These are phyloP conservation scores for Ananas comosus DNA, from an alignment of 176 grass and related monocot species.

Conservation along the genomic window DNA sequence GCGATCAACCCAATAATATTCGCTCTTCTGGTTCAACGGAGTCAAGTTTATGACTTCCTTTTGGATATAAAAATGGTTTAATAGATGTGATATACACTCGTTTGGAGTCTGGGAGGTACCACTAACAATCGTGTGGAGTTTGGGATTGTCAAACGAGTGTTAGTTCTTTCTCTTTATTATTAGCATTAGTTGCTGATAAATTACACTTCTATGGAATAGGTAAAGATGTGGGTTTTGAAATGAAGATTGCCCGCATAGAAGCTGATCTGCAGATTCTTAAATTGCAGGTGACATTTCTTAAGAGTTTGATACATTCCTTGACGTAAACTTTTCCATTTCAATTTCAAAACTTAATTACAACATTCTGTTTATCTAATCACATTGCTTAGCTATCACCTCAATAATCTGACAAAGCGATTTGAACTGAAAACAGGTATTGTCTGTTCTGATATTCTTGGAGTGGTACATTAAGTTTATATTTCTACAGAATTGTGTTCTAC, in stretches of 20 bases:
- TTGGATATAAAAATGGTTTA: too few species aligned
- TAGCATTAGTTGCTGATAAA: background rate
- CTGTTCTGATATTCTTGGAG: too few species aligned
- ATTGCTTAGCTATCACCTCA: background rate
- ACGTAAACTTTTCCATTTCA: background rate
- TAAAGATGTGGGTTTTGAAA: conserved; percentile 57
- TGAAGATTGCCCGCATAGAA: conserved; percentile 57
- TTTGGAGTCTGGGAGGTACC: too few species aligned
- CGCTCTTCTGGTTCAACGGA: too few species aligned
- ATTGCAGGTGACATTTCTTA: conserved; percentile 54
- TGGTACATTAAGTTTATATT: too few species aligned
- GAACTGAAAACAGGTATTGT: too few species aligned
- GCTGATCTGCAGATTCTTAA: conserved; percentile 90
- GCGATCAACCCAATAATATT: too few species aligned
- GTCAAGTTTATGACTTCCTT: background rate
- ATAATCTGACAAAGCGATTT: too few species aligned
- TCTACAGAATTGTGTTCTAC: too few species aligned
- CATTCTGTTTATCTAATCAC: background rate
- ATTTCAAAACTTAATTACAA: background rate
- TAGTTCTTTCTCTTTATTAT: background rate
- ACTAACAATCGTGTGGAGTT: background rate
- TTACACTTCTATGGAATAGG: conserved; percentile 32
- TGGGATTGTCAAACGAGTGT: background rate
- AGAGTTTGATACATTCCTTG: background rate
- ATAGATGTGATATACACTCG: too few species aligned